A percentile compares a stretch with the other conserved stretches of the same genome.
Conservation (phyloP, 495 filamentous ascomycete genomes). For the Aspergillus carlsbadensis region DNA sequence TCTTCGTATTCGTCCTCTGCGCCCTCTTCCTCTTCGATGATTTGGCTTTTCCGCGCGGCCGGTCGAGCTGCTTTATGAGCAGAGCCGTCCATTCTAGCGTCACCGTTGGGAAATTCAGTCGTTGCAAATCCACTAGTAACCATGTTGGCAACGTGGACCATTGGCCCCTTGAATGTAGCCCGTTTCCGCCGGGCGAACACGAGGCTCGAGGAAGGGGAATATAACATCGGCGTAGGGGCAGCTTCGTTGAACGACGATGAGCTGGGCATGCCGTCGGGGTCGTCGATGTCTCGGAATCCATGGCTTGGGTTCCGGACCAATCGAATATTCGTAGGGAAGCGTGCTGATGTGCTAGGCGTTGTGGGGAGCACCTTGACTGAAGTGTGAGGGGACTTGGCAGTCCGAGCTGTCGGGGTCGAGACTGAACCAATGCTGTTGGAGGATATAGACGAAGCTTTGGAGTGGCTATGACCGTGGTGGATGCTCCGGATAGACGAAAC, state of each 20-base stretch:
- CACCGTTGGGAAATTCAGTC: constrained; percentile 35
- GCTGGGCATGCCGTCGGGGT: constrained; percentile 27
- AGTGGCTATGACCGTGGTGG: constrained; percentile 82
- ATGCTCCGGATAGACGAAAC: constrained; percentile 91
- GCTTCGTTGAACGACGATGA: constrained; percentile 38
- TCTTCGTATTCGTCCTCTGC: constrained; percentile 72
- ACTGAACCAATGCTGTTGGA: constrained; percentile 72
- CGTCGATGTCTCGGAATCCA: constrained; percentile 29
- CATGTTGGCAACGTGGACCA: constrained; percentile 56
- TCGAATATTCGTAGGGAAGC: constrained; percentile 84
- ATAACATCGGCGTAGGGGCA: constrained; percentile 37
- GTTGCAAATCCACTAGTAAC: constrained; percentile 36
- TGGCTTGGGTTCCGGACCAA: constrained; percentile 63
- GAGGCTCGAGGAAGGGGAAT: constrained; percentile 60
- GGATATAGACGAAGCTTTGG: constrained; percentile 90
- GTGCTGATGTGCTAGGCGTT: constrained; percentile 71
- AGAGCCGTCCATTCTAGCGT: constrained; percentile 47
- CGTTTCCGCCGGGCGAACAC: constrained; percentile 90
- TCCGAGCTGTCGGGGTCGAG: constrained; percentile 63
- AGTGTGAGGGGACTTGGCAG: constrained; percentile 73
- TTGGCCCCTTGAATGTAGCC: constrained; percentile 86
- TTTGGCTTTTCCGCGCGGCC: constrained; percentile 55
- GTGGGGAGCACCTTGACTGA: constrained; percentile 94
- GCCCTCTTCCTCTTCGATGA: constrained; percentile 88
- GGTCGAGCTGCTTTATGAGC: constrained; percentile 56